A percentile compares a stretch with the other conserved stretches of the same genome.
Conservation (phyloP, 495 filamentous ascomycete species). For the Penicillium cinerascens region DNA sequence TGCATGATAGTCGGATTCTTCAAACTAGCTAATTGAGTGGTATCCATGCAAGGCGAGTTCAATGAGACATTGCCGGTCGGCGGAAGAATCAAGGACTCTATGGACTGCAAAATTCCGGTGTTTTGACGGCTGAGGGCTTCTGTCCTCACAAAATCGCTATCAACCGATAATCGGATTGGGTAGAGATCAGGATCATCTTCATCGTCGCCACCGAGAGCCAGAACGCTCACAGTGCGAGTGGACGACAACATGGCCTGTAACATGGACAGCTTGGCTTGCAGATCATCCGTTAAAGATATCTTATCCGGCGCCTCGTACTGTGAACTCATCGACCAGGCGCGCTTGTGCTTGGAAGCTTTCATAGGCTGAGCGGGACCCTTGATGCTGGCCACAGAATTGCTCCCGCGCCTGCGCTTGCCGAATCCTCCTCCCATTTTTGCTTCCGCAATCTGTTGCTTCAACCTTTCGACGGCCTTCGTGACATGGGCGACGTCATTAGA, state of each 20-base stretch:
- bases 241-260: constrained; percentile 97
- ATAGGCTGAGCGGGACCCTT: constrained; percentile 46
- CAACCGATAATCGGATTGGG: constrained; percentile 73
- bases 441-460: constrained; percentile 81
- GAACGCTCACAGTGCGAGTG: constrained; percentile 76
- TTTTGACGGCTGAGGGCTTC: constrained; percentile 50
- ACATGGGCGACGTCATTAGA: constrained; percentile 88
- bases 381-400: constrained; percentile 49
- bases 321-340: constrained; percentile 93
- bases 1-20: constrained; percentile 46
- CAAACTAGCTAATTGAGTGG: constrained; percentile 10
- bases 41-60: constrained; percentile 38
- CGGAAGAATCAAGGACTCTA: constrained; percentile 53
- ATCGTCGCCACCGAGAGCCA: constrained; percentile 80
- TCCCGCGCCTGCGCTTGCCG: constrained; percentile 76
- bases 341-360: constrained; percentile 84
- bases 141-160: constrained; percentile 57
- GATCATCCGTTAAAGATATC: constrained; percentile 78
- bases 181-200: constrained; percentile 85
- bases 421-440: constrained; percentile 85
- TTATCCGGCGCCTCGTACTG: constrained; percentile 61
- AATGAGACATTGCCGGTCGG: constrained; percentile 54
- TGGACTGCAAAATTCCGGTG: constrained; percentile 55
- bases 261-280: constrained; percentile 76
- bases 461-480: constrained; percentile 88